These are phyloP conservation scores for Scheffersomyces amazonensis DNA, from an alignment of 805 yeast genomes.

Conservation along the genomic window DNA sequence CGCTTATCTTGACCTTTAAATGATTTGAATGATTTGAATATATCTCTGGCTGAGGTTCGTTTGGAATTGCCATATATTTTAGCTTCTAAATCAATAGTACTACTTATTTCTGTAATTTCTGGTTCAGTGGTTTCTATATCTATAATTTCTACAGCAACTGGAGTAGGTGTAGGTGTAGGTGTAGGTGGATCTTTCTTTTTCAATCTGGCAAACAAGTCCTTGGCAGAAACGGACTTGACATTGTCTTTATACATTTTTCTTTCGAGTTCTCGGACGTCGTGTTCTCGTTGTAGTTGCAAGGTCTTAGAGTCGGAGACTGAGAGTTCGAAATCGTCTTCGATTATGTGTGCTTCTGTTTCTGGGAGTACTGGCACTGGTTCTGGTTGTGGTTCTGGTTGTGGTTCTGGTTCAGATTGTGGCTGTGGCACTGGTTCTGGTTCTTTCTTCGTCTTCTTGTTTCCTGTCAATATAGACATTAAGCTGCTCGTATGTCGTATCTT, in stretches of 20 bases:
- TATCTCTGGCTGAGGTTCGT: slow-evolving; percentile 33
- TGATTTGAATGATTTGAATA: slow-evolving; percentile 49
- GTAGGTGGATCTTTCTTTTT: not conserved
- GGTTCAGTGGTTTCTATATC: not conserved
- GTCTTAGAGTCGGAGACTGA: slow-evolving; percentile 11
- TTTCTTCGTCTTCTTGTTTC: slow-evolving; percentile 2
- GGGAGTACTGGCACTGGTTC: no score
- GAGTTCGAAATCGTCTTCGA: no score
- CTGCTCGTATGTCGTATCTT: not conserved
- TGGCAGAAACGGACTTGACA: slow-evolving; percentile 14
- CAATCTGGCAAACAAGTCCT: slow-evolving; percentile 13
- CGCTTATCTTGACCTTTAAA: not conserved
- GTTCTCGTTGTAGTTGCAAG: slow-evolving; percentile 12
- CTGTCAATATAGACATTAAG: slow-evolving; percentile 1
- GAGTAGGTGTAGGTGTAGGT: no score
- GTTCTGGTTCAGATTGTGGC: not conserved
- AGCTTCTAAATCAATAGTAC: slow-evolving; percentile 12
- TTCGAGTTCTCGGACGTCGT: slow-evolving; percentile 20
- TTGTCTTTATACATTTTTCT: slow-evolving; percentile 15
- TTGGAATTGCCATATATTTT: slow-evolving; percentile 17
- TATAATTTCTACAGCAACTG: no score
- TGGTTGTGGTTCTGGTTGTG: no score
- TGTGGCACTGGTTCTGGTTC: no score
- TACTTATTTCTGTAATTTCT: slow-evolving; percentile 1
- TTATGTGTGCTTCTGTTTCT: no score